Percentiles rank a stretch among this genome's conserved stretches.
These are phyloP conservation scores for Nelumbo lutea DNA, from an alignment of 164 flowering plant species.

Conservation along the genomic window DNA sequence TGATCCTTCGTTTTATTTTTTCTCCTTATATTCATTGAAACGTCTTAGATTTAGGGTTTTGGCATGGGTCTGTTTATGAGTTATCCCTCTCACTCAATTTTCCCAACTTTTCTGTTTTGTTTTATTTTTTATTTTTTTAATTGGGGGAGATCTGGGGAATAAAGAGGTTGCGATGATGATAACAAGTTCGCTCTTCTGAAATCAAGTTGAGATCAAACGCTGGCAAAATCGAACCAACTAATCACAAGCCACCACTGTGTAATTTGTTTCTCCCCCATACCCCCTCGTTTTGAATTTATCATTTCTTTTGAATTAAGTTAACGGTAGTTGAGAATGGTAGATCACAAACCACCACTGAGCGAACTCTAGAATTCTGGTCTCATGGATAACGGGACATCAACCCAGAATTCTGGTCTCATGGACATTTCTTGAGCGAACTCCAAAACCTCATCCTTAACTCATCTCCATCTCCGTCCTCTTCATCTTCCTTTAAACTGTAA, in stretches of 20 bases:
- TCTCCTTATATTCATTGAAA: not conserved
- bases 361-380: too few relatives aligned
- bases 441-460: slow-evolving; percentile 38
- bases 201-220: slow-evolving; percentile 19
- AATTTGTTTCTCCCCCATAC: slow-evolving; percentile 4
- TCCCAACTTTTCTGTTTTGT: too few relatives aligned
- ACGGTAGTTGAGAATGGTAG: slow-evolving; percentile 28
- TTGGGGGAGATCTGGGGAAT: not conserved
- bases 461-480: slow-evolving; percentile 4
- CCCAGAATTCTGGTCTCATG: slow-evolving; percentile 42
- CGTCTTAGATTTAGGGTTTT: not conserved
- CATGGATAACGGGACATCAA: slow-evolving; percentile 40
- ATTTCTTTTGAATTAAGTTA: not conserved
- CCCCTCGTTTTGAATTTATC: too few relatives aligned
- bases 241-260: slow-evolving; percentile 25
- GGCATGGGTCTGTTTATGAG: not conserved
- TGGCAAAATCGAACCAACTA: slow-evolving; percentile 31
- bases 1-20: not conserved
- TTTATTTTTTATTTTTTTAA: too few relatives aligned
- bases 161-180: slow-evolving; percentile 20
- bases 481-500: slow-evolving; percentile 25
- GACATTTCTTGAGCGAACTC: slow-evolving; percentile 41
- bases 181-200: slow-evolving; percentile 31
- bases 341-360: too few relatives aligned
- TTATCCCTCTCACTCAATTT: too few relatives aligned